Percentiles rank a stretch among this genome's conserved stretches.
Conservation (phyloP, 208 protist species). For the Vickermania spadyakhi region DNA sequence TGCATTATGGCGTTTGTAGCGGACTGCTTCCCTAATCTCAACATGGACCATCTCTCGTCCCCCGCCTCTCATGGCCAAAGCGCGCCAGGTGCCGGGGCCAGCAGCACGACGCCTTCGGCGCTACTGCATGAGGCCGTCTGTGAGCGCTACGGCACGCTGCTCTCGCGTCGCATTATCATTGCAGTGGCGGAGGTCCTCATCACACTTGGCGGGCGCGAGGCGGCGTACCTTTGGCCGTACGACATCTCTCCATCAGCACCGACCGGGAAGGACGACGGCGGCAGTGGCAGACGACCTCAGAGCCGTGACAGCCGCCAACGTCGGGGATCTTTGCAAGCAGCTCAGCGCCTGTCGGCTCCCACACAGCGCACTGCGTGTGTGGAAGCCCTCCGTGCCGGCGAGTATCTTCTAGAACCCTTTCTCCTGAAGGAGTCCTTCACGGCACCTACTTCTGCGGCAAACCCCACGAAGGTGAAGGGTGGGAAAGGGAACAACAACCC, state of each 20-base stretch:
- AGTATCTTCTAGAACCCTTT: constrained; percentile 32
- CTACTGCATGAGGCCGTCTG: constrained; percentile 30
- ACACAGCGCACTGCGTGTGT: constrained; percentile 30
- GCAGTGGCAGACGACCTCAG: not conserved
- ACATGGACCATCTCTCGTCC: not conserved
- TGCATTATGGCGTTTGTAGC: constrained; percentile 24
- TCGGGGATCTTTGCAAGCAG: not conserved
- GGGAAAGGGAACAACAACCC: constrained; percentile 1
- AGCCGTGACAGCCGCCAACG: constrained; percentile 3
- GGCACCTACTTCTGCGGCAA: not conserved
- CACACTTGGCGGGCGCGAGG: constrained; percentile 30
- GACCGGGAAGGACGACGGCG: not conserved
- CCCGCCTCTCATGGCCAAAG: not conserved
- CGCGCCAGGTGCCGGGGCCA: not conserved
- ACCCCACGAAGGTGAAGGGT: not conserved
- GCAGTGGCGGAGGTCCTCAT: constrained; percentile 53
- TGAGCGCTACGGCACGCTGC: constrained; percentile 29
- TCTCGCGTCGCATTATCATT: constrained; percentile 42
- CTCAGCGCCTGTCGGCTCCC: not conserved
- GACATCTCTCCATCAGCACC: not conserved
- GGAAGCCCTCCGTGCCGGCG: constrained; percentile 37
- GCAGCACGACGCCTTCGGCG: constrained; percentile 4
- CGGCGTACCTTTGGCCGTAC: constrained; percentile 33
- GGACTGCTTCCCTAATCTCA: constrained; percentile 18
- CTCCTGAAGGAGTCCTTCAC: constrained; percentile 9